Conservation (phyloP, 1,139 yeast species). For the Geotrichum aggregatum region DNA sequence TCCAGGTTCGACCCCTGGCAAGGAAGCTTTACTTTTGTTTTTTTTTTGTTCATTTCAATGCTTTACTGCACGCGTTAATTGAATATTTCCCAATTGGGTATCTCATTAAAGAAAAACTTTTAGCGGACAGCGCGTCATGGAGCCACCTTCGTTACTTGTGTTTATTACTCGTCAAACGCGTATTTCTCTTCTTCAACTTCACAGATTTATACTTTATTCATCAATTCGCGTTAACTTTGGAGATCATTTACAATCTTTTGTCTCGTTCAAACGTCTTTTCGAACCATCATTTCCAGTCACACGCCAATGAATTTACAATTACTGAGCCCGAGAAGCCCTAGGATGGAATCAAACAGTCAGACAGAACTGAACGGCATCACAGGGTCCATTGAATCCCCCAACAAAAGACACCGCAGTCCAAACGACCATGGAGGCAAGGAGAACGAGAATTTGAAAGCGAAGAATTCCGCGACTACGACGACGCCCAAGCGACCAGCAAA, state of each 20-base stretch:
- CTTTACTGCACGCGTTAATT: neutral
- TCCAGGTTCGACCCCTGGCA: conserved; percentile 42
- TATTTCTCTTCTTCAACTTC: neutral
- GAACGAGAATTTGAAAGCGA: neutral
- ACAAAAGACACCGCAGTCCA: neutral
- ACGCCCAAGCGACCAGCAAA: neutral
- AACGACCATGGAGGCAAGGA: neutral
- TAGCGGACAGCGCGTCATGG: conserved; percentile 3
- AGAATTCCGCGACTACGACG: neutral
- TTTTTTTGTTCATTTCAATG: neutral
- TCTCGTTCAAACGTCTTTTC: no score
- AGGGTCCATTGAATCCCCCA: neutral
- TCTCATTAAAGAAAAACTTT: neutral
- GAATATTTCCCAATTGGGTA: neutral
- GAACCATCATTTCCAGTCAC: neutral
- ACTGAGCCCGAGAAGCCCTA: neutral
- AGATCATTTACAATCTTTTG: no score
- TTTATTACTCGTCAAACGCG: neutral
- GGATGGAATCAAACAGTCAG: conserved; percentile 2
- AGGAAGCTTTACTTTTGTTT: conserved; percentile 33
- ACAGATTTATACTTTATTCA: no score
- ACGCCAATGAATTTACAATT: neutral
- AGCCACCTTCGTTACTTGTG: neutral
- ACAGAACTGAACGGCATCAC: neutral
- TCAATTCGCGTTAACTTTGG: no score